A percentile compares a stretch with the other conserved stretches of the same genome.
Evolutionary conservation across 2,329 filamentous ascomycete genomes (phyloP).

Genomic region (Alternaria panax): DNA sequence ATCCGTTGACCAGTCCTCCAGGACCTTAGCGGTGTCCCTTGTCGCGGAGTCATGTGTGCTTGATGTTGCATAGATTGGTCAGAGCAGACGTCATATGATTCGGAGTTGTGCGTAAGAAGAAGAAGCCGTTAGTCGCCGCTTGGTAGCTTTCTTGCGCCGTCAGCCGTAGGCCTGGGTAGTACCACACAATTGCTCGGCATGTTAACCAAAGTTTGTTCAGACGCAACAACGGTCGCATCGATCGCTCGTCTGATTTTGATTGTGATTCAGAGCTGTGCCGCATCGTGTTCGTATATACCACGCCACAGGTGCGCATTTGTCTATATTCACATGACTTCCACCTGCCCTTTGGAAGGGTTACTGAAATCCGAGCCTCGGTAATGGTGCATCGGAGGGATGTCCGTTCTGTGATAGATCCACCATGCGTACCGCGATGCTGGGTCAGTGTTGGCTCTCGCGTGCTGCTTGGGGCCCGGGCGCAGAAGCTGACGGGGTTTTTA

Average conservation of each 20-base stretch:
- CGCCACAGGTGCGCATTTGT: slow-evolving; percentile 9
- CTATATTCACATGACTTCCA: slow-evolving; percentile 18
- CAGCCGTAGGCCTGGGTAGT: not conserved
- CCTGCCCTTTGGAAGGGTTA: slow-evolving; percentile 2
- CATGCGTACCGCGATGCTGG: slow-evolving; percentile 21
- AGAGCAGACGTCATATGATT: not conserved
- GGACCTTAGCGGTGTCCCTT: not conserved
- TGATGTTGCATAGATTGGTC: not conserved
- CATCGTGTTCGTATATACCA: slow-evolving; percentile 7
- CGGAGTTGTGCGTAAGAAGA: not conserved
- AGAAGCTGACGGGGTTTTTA: not conserved
- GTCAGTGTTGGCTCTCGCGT: slow-evolving; percentile 10
- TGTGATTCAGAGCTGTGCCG: not conserved
- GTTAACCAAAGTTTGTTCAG: slow-evolving; percentile 4
- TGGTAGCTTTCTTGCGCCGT: not conserved
- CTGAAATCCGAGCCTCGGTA: slow-evolving; percentile 24
- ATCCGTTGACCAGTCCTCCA: not conserved
- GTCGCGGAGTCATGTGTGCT: not conserved
- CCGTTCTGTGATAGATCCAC: slow-evolving; percentile 19
- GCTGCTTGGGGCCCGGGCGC: slow-evolving; percentile 5
- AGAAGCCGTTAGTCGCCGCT: not conserved
- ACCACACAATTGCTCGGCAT: not conserved
- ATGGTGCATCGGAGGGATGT: slow-evolving; percentile 19
- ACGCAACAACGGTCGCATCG: not conserved
- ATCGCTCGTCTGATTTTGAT: not conserved